Evolutionary conservation across 2,329 filamentous ascomycete genomes (phyloP).

Genomic region (Orbilia javanica): DNA sequence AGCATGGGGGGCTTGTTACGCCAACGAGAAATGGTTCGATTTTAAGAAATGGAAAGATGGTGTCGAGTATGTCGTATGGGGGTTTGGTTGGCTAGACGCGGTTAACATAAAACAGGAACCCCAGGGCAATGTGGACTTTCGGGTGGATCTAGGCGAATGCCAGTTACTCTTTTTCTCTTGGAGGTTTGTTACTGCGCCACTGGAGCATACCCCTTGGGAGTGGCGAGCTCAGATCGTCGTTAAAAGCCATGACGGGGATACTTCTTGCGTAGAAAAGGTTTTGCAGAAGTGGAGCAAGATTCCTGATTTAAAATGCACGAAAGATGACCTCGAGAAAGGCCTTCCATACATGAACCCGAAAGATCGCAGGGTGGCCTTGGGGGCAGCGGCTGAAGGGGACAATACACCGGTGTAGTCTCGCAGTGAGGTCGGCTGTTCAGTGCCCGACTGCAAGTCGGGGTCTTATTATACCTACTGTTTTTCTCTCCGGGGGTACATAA

Average conservation of each 20-base stretch:
- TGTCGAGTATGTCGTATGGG: slow-evolving; percentile 23
- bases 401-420: too few species aligned
- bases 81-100: slow-evolving; percentile 8
- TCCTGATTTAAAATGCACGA: slow-evolving; percentile 1
- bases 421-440: too few species aligned
- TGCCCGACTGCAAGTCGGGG: too few species aligned
- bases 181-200: slow-evolving; percentile 10
- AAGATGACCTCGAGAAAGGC: not conserved
- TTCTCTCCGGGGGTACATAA: too few species aligned
- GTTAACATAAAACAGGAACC: not conserved
- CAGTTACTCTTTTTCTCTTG: not conserved
- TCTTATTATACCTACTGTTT: too few species aligned
- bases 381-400: too few species aligned
- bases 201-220: slow-evolving; percentile 30
- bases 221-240: slow-evolving; percentile 23
- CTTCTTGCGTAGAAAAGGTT: slow-evolving; percentile 23
- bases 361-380: not conserved
- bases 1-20: slow-evolving; percentile 17
- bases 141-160: not conserved
- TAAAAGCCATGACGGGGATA: too few species aligned
- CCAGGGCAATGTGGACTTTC: not conserved
- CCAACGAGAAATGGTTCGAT: not conserved
- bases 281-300: slow-evolving; percentile 11
- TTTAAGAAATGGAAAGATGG: slow-evolving; percentile 9
- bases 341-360: not conserved